phyloP scores from a whole-genome alignment of 495 filamentous ascomycete genomes.

The Podospora australis region DNA sequence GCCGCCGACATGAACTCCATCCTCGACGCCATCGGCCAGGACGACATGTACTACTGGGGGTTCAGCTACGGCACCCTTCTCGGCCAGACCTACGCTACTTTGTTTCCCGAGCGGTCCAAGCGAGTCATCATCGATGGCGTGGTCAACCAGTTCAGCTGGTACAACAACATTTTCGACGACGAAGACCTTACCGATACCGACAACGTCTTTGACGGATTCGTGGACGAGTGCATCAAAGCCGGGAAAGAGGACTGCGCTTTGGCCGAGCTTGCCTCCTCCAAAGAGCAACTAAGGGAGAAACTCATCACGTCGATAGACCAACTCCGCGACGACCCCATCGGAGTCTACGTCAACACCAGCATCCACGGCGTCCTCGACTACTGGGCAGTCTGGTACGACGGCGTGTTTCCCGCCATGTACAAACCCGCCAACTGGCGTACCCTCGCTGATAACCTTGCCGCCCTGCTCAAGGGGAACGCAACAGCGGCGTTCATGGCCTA shows the following conservation, averaged over 20 bases:
- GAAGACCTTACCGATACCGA: slow-evolving; percentile 33
- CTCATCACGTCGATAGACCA: slow-evolving; percentile 21
- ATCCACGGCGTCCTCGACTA: slow-evolving; percentile 33
- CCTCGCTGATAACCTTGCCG: slow-evolving; percentile 30
- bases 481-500: slow-evolving; percentile 35
- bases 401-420: slow-evolving; percentile 33
- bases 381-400: slow-evolving; percentile 27
- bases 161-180: slow-evolving; percentile 17
- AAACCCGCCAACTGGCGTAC: slow-evolving; percentile 29
- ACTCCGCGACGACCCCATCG: slow-evolving; percentile 28
- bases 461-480: slow-evolving; percentile 35
- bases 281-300: slow-evolving; percentile 23
- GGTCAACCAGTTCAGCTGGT: slow-evolving; percentile 36
- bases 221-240: slow-evolving; percentile 39
- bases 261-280: slow-evolving; percentile 22
- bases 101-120: slow-evolving; percentile 36
- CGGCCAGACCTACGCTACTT: slow-evolving; percentile 46
- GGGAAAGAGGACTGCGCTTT: slow-evolving; percentile 28
- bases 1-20: slow-evolving; percentile 47
- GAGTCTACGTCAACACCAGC: slow-evolving; percentile 37
- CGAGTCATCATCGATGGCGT: slow-evolving; percentile 41
- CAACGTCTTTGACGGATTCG: slow-evolving; percentile 33
- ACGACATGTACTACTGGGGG: slow-evolving; percentile 53
- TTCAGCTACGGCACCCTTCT: slow-evolving; percentile 59
- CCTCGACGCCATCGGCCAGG: slow-evolving; percentile 37